Conservation (phyloP, 805 yeast genomes). For the Pachysolen tannophilus region DNA sequence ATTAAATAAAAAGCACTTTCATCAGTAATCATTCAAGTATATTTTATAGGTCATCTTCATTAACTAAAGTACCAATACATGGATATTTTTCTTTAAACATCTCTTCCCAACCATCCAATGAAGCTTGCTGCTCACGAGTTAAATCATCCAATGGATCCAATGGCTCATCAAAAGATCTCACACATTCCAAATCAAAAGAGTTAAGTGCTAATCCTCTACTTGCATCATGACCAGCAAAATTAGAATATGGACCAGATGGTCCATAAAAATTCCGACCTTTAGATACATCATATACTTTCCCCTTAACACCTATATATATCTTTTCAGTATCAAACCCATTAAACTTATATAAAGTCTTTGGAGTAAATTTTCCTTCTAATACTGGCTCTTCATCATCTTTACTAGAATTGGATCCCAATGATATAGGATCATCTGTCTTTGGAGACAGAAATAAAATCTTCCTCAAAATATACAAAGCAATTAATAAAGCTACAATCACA, state of each 20-base stretch:
- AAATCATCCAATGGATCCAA: constrained; percentile 67
- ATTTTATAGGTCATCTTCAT: constrained; percentile 18
- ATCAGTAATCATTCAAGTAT: no score
- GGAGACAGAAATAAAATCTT: neutral
- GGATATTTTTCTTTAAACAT: constrained; percentile 80
- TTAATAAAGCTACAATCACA: neutral
- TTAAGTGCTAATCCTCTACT: constrained; percentile 86
- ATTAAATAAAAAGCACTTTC: no score
- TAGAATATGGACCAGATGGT: constrained; percentile 91
- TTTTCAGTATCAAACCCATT: constrained; percentile 77
- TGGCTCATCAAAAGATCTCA: constrained; percentile 68
- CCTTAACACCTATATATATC: constrained; percentile 81
- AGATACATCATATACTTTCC: constrained; percentile 79
- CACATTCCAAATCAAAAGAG: constrained; percentile 60
- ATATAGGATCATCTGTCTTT: neutral
- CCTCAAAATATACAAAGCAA: neutral
- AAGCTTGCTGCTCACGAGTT: constrained; percentile 46
- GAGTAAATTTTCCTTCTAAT: constrained; percentile 51
- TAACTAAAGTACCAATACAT: constrained; percentile 62
- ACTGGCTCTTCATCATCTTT: constrained; percentile 15
- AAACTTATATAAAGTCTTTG: constrained; percentile 59
- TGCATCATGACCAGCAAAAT: constrained; percentile 95
- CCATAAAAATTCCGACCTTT: constrained; percentile 83
- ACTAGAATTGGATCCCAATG: neutral
- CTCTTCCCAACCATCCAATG: constrained; percentile 78